Evolutionary conservation across 306 rosid species (phyloP), one percentile per base, ranked within the genome.

Genomic region (Pterocarpus macrocarpus): DNA sequence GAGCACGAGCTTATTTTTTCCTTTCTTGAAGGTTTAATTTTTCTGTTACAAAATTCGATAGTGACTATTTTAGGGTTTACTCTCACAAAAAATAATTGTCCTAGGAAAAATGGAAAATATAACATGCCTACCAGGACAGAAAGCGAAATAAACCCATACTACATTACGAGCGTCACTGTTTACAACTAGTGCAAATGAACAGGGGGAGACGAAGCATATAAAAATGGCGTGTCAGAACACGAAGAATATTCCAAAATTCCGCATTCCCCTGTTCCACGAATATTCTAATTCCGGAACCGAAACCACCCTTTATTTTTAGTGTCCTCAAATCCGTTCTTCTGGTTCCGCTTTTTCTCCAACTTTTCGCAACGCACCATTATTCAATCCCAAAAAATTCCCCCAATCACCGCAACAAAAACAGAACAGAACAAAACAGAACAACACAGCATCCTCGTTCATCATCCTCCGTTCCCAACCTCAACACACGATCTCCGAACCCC

Each of bases 211-310:
- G 59, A 55, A n/a, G 6, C 32, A 7, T 1, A n/a, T 55, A 55
- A 28, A 59, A 7, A 59, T 59, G 36, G 3, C 15, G 12, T 8
- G 38, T 3, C 64, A 10, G 15, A 10, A 28, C 35, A 28, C 16
- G 13, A 59, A 30, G 64, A 9, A 59, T 59, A 59, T 59, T 59
- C 64, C 63, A 28, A 57, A 56, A 55, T 55, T n/a, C 61, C 61
- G 15, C 61, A 57, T 57, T 57, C 63, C 35, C 22, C 1, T 13
- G 5, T 50, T 50, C 57, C 5, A 9, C 36, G 64, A 30, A 59
- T 59, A 59, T 59, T 59, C 64, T 59, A 59, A 59, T 28, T 59
- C 64, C 64, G 64, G 15, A 59, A 28, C 64, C 64, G 15, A 59
- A 59, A 59, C 38, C 22, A 28, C 64, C 36, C 35, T 28, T 9